Percentiles rank a stretch among this genome's conserved stretches.
Conservation (phyloP, 192 early-diverging fungal species). For the Pilobolus umbonatus region DNA sequence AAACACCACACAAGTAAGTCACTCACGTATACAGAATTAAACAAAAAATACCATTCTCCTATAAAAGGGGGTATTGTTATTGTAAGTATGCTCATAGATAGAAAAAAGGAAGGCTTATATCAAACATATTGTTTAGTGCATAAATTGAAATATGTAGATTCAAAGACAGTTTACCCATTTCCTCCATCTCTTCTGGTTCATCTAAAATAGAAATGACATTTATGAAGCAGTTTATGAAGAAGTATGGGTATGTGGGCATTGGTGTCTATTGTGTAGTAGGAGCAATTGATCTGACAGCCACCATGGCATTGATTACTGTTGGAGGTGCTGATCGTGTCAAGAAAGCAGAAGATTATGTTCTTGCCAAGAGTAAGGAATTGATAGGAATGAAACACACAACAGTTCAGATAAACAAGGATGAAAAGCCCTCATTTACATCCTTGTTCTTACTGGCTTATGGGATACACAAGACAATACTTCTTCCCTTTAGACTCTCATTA, state of each 20-base stretch:
- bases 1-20: no score
- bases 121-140: no score
- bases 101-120: no score
- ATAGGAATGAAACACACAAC: constrained; percentile 22
- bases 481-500: constrained; percentile 49
- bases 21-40: no score
- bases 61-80: no score
- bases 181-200: no score
- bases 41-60: no score
- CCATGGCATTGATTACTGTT: constrained; percentile 41
- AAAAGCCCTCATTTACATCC: constrained; percentile 38
- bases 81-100: no score
- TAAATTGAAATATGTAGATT: no score
- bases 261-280: constrained; percentile 46
- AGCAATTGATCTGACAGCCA: constrained; percentile 41
- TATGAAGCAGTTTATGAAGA: constrained; percentile 41
- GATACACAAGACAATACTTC: constrained; percentile 53
- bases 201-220: no score
- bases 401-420: constrained; percentile 9
- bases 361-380: constrained; percentile 25
- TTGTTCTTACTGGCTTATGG: constrained; percentile 56
- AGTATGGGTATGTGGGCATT: constrained; percentile 47
- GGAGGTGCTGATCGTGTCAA: constrained; percentile 46
- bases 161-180: no score
- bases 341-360: constrained; percentile 41